Evolutionary conservation across 495 filamentous ascomycete species (phyloP).

Genomic region (Talaromyces ruber): DNA sequence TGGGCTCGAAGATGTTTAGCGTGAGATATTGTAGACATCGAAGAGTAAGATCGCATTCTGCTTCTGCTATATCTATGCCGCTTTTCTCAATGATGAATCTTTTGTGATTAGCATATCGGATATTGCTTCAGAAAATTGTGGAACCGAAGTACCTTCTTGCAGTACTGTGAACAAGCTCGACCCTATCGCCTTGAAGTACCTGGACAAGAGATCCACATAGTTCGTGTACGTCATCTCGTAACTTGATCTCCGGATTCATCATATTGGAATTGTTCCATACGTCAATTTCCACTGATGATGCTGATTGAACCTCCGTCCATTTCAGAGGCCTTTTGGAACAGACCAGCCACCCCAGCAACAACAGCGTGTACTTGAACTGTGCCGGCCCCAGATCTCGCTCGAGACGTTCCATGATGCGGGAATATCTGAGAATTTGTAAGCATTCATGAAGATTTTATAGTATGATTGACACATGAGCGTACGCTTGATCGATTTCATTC

Average conservation of each 20-base stretch:
- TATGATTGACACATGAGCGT: slow-evolving; percentile 9
- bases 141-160: slow-evolving; percentile 24
- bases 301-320: slow-evolving; percentile 38
- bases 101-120: slow-evolving; percentile 1
- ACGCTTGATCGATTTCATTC: slow-evolving; percentile 28
- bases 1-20: slow-evolving; percentile 18
- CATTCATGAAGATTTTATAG: not conserved
- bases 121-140: not conserved
- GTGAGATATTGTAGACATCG: slow-evolving; percentile 30
- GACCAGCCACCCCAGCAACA: slow-evolving; percentile 34
- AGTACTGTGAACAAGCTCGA: slow-evolving; percentile 35
- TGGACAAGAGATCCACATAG: slow-evolving; percentile 38
- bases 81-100: slow-evolving; percentile 13
- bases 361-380: slow-evolving; percentile 19
- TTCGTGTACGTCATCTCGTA: slow-evolving; percentile 24
- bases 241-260: slow-evolving; percentile 10
- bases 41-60: slow-evolving; percentile 24
- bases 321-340: slow-evolving; percentile 35
- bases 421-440: slow-evolving; percentile 21
- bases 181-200: slow-evolving; percentile 18
- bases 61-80: slow-evolving; percentile 15
- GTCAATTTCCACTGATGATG: slow-evolving; percentile 21
- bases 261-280: not conserved
- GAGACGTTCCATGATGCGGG: slow-evolving; percentile 27
- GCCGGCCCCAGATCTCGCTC: slow-evolving; percentile 7